Base-by-base conservation (phyloP, 441 rosid species). In the Adansonia grandidieri region DNA sequence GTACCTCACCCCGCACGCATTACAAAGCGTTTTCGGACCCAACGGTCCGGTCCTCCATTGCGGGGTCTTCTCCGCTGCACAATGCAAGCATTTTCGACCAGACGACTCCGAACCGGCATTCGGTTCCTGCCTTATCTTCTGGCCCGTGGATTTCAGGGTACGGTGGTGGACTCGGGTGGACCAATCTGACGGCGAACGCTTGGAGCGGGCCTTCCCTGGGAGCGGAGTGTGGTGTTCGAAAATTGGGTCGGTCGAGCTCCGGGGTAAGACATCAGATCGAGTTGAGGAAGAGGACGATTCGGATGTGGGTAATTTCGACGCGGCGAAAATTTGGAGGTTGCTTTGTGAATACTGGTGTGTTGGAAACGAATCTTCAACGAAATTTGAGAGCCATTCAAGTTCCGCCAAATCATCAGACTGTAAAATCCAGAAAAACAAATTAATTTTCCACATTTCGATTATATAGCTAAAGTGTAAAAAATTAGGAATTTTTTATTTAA, bases 371-470 rank as follows among this genome's bases (percentile, higher is more conserved):
- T 90, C 94, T 22, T 91, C 96, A 78, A 91, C 91, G 67, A 91
- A 91, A 85, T 88, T 90, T 20, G 96, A 91, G 1, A 91, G 91
- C 96, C 96, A 91, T 79, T 91, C 96, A n/a, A 91, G 90, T 85
- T 91, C 92, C 6, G 90, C 92, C 91, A 89, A 47, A 61, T 91
- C 96, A 47, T 90, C 96, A 13, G 78, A 84, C 94, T 91, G 90
- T 61, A 77, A 67, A 22, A 32, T 2, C 9, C 15, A 64, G 68
- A 42, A 51, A 71, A 79, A 58, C 0, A 37, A 28, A 47, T 28
- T n/a, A 6, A 45, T 71, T 51, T 20, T 11, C 44, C 74, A 22
- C 6, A 44, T 2, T 51, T 67, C 9, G 17, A 2, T 67, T 67
- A 0, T 20, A 45, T 69, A 6, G 6, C 6, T 42, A 42, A 42